phyloP scores from a whole-genome alignment of 2,329 filamentous ascomycete genomes.

The Ophiostoma fasciatum region DNA sequence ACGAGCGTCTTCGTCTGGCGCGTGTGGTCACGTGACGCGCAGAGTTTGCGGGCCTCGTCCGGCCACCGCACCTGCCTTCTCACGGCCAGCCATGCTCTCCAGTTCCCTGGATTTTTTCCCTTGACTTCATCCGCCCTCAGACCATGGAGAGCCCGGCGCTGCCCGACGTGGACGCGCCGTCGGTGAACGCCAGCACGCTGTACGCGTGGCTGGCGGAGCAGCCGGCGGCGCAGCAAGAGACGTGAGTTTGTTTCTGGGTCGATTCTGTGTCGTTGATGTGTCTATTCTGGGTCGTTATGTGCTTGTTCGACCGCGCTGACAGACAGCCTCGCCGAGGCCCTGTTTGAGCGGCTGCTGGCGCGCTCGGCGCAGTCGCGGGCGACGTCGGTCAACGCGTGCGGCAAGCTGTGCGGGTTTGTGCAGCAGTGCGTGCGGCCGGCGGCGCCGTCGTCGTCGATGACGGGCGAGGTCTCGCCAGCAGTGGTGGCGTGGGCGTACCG shows the following conservation, averaged over 20 bases:
- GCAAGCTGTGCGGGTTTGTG: conserved; percentile 47
- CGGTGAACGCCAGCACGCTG: conserved; percentile 15
- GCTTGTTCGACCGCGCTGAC: background rate
- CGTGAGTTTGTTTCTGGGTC: conserved; percentile 3
- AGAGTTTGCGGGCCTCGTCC: too few species aligned
- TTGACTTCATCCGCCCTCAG: too few species aligned
- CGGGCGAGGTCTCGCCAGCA: conserved; percentile 6
- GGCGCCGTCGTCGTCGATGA: too few species aligned
- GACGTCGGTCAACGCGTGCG: conserved; percentile 40
- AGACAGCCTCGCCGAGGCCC: conserved; percentile 7
- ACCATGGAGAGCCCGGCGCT: conserved; percentile 7
- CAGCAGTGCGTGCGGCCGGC: conserved; percentile 38
- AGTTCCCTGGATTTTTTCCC: background rate
- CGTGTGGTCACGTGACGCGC: too few species aligned
- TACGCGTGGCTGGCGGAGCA: conserved; percentile 14
- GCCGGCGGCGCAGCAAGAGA: conserved; percentile 5
- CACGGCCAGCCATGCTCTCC: too few species aligned
- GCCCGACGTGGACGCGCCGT: conserved; percentile 12
- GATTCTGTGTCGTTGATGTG: too few species aligned
- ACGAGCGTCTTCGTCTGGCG: too few species aligned
- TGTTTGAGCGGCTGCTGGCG: conserved; percentile 33
- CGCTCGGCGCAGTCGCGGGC: conserved; percentile 38
- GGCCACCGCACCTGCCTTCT: too few species aligned
- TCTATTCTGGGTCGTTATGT: background rate
- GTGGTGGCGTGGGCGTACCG: conserved; percentile 38